phyloP scores from a whole-genome alignment of 495 filamentous ascomycete species.

The Beverwykella pulmonaria region DNA sequence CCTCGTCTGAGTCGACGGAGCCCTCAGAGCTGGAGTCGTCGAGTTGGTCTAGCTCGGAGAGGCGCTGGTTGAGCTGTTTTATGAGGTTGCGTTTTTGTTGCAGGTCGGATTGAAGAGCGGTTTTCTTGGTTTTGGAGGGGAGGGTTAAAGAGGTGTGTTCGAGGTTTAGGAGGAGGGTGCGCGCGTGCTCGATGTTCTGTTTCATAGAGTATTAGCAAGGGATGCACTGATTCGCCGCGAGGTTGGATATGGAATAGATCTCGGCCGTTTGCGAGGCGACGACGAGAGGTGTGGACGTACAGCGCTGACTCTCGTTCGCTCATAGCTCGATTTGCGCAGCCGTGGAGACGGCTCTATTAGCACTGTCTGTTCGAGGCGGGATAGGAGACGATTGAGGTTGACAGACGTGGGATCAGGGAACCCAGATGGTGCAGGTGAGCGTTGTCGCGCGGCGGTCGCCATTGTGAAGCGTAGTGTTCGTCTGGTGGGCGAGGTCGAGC shows the following conservation, averaged over 20 bases:
- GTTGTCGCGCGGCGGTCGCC: not conserved
- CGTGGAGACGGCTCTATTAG: constrained; percentile 65
- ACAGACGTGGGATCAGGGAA: constrained; percentile 48
- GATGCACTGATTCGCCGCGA: not conserved
- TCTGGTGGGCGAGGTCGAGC: too few relatives aligned
- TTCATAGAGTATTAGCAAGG: constrained; percentile 1
- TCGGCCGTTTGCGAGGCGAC: not conserved
- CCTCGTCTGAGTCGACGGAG: constrained; percentile 35
- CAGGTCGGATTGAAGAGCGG: constrained; percentile 69
- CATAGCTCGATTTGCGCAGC: constrained; percentile 65
- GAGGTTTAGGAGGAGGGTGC: constrained; percentile 70
- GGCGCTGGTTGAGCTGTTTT: constrained; percentile 44
- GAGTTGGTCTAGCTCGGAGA: constrained; percentile 59
- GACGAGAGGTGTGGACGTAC: constrained; percentile 50
- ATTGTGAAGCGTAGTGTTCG: not conserved
- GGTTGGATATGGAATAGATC: too few relatives aligned
- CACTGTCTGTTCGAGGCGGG: constrained; percentile 71
- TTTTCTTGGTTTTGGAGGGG: constrained; percentile 64
- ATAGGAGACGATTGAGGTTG: constrained; percentile 72
- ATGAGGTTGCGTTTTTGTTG: constrained; percentile 61
- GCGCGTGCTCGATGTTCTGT: constrained; percentile 81
- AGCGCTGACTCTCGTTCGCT: constrained; percentile 67
- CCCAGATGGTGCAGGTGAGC: constrained; percentile 12
- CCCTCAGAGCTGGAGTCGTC: constrained; percentile 39
- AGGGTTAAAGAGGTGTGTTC: constrained; percentile 62